A percentile compares a stretch with the other conserved stretches of the same genome.
These are phyloP conservation scores for Pyropia yezoensis DNA, from an alignment of 23 red algal genomes.

Conservation along the genomic window DNA sequence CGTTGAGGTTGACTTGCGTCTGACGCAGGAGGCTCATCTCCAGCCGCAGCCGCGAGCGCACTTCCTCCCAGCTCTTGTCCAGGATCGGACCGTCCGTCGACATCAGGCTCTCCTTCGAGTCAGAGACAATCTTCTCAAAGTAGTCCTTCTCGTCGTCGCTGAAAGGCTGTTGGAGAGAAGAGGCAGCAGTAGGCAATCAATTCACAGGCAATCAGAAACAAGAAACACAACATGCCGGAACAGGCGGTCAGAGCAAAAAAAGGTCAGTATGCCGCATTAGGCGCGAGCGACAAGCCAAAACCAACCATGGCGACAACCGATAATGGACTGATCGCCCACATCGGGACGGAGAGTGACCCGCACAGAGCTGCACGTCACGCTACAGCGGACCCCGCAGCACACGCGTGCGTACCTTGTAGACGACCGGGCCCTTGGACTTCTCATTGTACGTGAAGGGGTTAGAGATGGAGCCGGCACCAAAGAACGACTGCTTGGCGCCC, in stretches of 20 bases:
- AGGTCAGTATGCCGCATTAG: too few relatives aligned
- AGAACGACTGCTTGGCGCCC: slow-evolving; percentile 76
- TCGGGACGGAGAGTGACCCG: too few relatives aligned
- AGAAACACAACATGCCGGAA: too few relatives aligned
- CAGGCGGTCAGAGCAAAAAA: too few relatives aligned
- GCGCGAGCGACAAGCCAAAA: too few relatives aligned
- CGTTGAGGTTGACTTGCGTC: slow-evolving; percentile 27
- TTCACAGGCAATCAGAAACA: too few relatives aligned
- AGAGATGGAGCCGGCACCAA: slow-evolving; percentile 61
- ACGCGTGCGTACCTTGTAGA: slow-evolving; percentile 34
- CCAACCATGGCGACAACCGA: too few relatives aligned
- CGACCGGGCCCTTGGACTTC: slow-evolving; percentile 30
- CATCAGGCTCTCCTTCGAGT: slow-evolving; percentile 35
- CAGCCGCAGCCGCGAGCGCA: slow-evolving; percentile 56
- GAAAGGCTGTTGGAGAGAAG: background rate
- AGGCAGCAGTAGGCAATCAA: too few relatives aligned
- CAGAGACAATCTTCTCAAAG: slow-evolving; percentile 34
- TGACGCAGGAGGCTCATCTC: slow-evolving; percentile 32
- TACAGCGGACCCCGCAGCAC: background rate
- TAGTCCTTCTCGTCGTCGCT: slow-evolving; percentile 33
- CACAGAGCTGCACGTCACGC: too few relatives aligned
- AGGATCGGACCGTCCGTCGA: slow-evolving; percentile 36
- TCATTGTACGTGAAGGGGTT: slow-evolving; percentile 73
- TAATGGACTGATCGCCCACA: too few relatives aligned
- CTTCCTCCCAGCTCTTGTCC: slow-evolving; percentile 89